Conservation (phyloP, 2,329 filamentous ascomycete genomes). For the Metarhizium album region DNA sequence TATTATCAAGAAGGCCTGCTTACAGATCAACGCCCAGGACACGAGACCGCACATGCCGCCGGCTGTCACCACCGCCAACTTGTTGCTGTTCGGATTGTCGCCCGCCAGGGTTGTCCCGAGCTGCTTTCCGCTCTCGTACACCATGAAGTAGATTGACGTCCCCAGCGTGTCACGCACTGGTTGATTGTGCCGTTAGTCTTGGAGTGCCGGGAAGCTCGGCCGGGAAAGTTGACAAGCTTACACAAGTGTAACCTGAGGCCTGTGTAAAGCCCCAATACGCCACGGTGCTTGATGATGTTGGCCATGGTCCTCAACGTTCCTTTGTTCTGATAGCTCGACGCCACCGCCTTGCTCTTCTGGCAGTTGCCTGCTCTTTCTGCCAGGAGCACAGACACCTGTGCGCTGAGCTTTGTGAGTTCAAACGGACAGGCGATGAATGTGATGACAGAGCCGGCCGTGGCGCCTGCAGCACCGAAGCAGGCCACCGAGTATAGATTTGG, state of each 20-base stretch:
- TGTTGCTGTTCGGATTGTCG: conserved; percentile 63
- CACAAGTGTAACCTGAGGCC: conserved; percentile 69
- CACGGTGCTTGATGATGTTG: conserved; percentile 66
- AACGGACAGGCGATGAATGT: conserved; percentile 78
- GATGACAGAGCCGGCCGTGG: conserved; percentile 68
- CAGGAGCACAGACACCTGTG: conserved; percentile 73
- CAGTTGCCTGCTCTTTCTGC: conserved; percentile 31
- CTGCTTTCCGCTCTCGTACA: conserved; percentile 80
- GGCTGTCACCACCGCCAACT: conserved; percentile 66
- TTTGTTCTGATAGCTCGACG: conserved; percentile 64
- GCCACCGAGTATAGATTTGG: conserved; percentile 63
- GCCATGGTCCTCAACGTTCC: conserved; percentile 66
- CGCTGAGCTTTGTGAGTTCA: conserved; percentile 80
- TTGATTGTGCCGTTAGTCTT: not conserved
- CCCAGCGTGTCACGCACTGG: conserved; percentile 72
- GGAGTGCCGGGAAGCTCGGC: not conserved
- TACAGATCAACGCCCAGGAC: conserved; percentile 68
- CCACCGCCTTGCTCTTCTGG: conserved; percentile 45
- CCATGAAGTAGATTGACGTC: conserved; percentile 79
- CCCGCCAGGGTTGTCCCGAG: conserved; percentile 63
- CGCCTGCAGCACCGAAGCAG: conserved; percentile 69
- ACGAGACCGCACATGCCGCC: conserved; percentile 75
- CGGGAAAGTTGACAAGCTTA: conserved; percentile 32
- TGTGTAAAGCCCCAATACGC: conserved; percentile 64
- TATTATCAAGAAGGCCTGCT: not conserved